Base-by-base conservation (phyloP, 2,329 filamentous ascomycete genomes). In the Arthrobotrys iridis region DNA sequence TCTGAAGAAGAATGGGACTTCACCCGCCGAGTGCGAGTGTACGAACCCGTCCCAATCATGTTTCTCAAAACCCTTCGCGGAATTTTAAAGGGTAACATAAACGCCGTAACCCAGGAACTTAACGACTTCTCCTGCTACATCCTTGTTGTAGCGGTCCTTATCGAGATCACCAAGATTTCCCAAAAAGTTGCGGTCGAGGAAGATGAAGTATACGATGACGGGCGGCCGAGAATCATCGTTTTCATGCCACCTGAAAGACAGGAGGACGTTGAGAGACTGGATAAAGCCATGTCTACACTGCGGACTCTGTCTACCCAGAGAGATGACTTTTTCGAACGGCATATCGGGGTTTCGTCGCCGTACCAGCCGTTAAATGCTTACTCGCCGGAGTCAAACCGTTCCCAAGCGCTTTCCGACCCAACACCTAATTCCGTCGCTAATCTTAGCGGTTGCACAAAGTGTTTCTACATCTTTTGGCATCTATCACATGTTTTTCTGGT, bases 391-490 rank as follows among this genome's bases (percentile, higher is more conserved):
- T 75, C 71, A 0, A 67, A 75, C 57, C 58, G 66, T 2, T 76
- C 72, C 1, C 72, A 70, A 43, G 22, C 72, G 10, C 13, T 46
- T 2, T 68, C 71, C 13, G 57, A 76, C 10, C 26, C 59, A 1
- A 71, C 59, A 0, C 50, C 50, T 1, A 76, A 76, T 43, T 64
- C 66, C 3, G 50, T 76, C 2, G 48, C 76, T 24, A 77, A 77
- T 18, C 72, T 79, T 10, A 76, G 77, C 59, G 78, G 78, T 20
- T 79, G 78, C 35, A 78, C 77, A 18, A 79, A 78, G 46, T 77
- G 77, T 22, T 79, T 79, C 40, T 79, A 79, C 55, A 73, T 79
- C 52, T 77, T 78, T 52, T 79, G 78, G 77, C 78, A 79, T 59
- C 60, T 79, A 4, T 78, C 78, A 1, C 77, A 77, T 15, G 77